phyloP scores from a whole-genome alignment of 2,329 filamentous ascomycete species.

The Neopestalotiopsis rosae region DNA sequence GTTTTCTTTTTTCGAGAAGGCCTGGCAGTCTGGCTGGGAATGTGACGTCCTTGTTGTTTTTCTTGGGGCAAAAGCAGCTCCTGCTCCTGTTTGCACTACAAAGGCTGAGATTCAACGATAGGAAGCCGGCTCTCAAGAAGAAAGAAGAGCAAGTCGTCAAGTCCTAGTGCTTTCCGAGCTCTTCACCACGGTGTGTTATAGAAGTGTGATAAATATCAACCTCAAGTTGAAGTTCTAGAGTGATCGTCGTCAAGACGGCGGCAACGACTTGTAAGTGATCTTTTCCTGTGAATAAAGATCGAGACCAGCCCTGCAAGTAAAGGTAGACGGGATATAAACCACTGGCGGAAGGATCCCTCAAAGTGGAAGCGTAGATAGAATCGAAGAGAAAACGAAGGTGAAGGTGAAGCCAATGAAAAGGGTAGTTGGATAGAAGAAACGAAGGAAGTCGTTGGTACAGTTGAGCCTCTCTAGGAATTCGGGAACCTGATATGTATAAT shows the following conservation, averaged over 20 bases:
- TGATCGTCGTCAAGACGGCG: slow-evolving; percentile 9
- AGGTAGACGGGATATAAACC: slow-evolving; percentile 18
- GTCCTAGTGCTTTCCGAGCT: slow-evolving; percentile 4
- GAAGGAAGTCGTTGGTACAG: slow-evolving; percentile 27
- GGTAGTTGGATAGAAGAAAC: slow-evolving; percentile 23
- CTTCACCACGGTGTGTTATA: background rate
- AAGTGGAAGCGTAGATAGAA: slow-evolving; percentile 24
- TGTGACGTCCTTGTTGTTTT: background rate
- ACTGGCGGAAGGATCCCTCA: background rate
- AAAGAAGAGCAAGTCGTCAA: background rate
- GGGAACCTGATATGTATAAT: slow-evolving; percentile 39
- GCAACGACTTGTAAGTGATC: background rate
- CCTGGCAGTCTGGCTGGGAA: background rate
- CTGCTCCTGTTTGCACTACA: background rate
- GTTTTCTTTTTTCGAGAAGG: background rate
- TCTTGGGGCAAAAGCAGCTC: background rate
- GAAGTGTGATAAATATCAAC: background rate
- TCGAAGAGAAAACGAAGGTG: slow-evolving; percentile 21
- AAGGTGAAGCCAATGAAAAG: slow-evolving; percentile 23
- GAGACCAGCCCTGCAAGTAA: slow-evolving; percentile 19
- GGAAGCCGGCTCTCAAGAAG: background rate
- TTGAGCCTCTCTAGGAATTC: slow-evolving; percentile 28
- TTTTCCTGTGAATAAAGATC: slow-evolving; percentile 8
- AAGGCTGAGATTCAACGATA: background rate
- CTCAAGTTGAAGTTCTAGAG: slow-evolving; percentile 5